These are phyloP conservation scores for Lenzites betulinus DNA, from an alignment of 768 basidiomycete genomes.

Conservation along the genomic window DNA sequence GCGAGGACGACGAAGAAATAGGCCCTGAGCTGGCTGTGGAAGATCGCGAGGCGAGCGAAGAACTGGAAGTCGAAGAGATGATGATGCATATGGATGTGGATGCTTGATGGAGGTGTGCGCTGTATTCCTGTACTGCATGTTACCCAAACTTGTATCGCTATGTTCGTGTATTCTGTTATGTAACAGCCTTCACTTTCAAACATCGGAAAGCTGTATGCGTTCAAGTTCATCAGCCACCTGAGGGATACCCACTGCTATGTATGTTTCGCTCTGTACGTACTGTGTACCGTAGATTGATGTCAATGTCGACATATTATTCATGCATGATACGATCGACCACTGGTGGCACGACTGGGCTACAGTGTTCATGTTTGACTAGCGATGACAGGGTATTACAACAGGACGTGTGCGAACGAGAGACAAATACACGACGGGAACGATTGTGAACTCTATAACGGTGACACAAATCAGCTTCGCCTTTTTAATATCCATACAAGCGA, in stretches of 20 bases:
- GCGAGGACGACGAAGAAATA: background rate
- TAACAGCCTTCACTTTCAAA: no score
- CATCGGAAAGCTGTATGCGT: no score
- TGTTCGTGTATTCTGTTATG: background rate
- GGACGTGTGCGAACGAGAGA: slow-evolving; percentile 2
- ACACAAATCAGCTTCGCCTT: background rate
- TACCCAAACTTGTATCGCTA: background rate
- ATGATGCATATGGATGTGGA: slow-evolving; percentile 6
- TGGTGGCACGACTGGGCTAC: slow-evolving; percentile 9
- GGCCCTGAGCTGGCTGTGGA: background rate
- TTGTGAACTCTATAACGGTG: background rate
- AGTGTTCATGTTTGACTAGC: slow-evolving; percentile 8
- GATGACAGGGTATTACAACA: slow-evolving; percentile 16
- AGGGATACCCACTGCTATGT: no score
- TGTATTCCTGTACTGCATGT: background rate
- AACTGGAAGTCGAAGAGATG: slow-evolving; percentile 13
- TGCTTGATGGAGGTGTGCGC: background rate
- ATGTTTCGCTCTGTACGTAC: no score
- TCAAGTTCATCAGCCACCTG: no score
- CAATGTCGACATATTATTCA: no score
- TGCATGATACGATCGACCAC: no score
- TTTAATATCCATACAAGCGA: background rate
- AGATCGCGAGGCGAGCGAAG: background rate
- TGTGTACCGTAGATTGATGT: background rate
- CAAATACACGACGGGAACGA: slow-evolving; percentile 17